phyloP scores from a whole-genome alignment of 768 basidiomycete species.

The Pisolithus orientalis region DNA sequence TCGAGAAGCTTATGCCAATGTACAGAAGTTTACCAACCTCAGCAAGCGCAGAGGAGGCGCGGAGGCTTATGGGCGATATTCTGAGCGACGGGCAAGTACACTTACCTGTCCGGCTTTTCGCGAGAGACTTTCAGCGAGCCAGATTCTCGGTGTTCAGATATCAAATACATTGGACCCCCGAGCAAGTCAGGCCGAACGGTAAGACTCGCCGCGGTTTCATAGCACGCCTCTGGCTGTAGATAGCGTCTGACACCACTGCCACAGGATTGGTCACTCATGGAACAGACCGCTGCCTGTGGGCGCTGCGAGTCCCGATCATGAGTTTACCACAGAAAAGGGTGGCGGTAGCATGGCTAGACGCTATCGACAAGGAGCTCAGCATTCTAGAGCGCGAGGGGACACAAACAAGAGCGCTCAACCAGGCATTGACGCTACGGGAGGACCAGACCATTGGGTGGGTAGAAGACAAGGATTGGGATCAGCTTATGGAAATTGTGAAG shows the following conservation, averaged over 20 bases:
- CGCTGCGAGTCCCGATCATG: slow-evolving; percentile 48
- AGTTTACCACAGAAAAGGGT: slow-evolving; percentile 37
- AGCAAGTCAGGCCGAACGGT: slow-evolving; percentile 52
- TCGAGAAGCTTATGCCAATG: slow-evolving; percentile 36
- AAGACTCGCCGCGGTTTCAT: slow-evolving; percentile 7
- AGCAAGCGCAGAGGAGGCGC: slow-evolving; percentile 37
- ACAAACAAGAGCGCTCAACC: slow-evolving; percentile 27
- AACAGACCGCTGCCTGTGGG: slow-evolving; percentile 59
- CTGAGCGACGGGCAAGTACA: slow-evolving; percentile 60
- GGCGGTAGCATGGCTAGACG: slow-evolving; percentile 52
- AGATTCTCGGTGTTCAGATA: slow-evolving; percentile 66
- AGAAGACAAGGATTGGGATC: slow-evolving; percentile 49
- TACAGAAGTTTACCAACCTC: slow-evolving; percentile 38
- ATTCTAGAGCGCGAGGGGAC: slow-evolving; percentile 32
- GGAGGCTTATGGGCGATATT: slow-evolving; percentile 51
- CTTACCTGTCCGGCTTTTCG: slow-evolving; percentile 57
- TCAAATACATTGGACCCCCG: slow-evolving; percentile 63
- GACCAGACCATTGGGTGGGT: slow-evolving; percentile 51
- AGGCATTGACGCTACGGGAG: slow-evolving; percentile 44
- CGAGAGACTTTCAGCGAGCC: slow-evolving; percentile 47
- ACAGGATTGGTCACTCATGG: slow-evolving; percentile 68
- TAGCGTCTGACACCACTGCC: not conserved
- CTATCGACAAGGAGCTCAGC: slow-evolving; percentile 39
- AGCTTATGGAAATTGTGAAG: slow-evolving; percentile 34
- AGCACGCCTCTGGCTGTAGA: not conserved